Conservation (phyloP, 1,284 basidiomycete species). For the Psilocybe mexicana region DNA sequence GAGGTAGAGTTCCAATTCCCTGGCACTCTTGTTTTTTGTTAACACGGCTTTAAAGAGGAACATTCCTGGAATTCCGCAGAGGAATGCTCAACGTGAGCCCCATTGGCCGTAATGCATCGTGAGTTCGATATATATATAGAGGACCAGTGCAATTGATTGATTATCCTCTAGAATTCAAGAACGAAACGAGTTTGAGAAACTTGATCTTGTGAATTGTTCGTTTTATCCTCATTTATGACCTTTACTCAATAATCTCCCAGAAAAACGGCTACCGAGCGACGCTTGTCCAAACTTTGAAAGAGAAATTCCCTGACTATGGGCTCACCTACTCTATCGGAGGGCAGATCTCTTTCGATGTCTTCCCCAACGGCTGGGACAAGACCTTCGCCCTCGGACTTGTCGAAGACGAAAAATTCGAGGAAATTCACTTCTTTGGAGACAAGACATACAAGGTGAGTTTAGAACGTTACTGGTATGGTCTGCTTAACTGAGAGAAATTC, state of each 20-base stretch:
- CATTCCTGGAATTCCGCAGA: constrained; percentile 94
- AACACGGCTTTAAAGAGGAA: constrained; percentile 64
- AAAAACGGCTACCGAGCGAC: constrained; percentile 68
- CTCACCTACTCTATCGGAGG: constrained; percentile 94
- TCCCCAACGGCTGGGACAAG: constrained; percentile 97
- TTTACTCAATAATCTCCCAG: constrained; percentile 29
- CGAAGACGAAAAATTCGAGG: constrained; percentile 82
- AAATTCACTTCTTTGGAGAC: constrained; percentile 99
- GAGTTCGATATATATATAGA: constrained; percentile 27
- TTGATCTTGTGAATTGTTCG: constrained; percentile 66
- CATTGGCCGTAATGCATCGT: constrained; percentile 94
- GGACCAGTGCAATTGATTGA: neutral
- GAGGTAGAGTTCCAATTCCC: constrained; percentile 54
- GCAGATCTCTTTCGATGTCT: constrained; percentile 95
- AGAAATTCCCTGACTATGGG: constrained; percentile 84
- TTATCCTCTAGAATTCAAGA: constrained; percentile 61
- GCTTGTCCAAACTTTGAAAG: constrained; percentile 79
- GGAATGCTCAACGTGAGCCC: constrained; percentile 99
- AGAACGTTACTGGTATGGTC: neutral
- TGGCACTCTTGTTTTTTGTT: neutral
- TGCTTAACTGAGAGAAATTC: neutral
- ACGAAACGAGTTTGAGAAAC: constrained; percentile 77
- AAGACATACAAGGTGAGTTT: constrained; percentile 73
- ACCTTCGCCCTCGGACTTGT: constrained; percentile 88
- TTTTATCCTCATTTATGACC: neutral